A percentile compares a stretch with the other conserved stretches of the same genome.
Evolutionary conservation across 345 rosid species (phyloP).

Genomic region (Hibiscus mutabilis): DNA sequence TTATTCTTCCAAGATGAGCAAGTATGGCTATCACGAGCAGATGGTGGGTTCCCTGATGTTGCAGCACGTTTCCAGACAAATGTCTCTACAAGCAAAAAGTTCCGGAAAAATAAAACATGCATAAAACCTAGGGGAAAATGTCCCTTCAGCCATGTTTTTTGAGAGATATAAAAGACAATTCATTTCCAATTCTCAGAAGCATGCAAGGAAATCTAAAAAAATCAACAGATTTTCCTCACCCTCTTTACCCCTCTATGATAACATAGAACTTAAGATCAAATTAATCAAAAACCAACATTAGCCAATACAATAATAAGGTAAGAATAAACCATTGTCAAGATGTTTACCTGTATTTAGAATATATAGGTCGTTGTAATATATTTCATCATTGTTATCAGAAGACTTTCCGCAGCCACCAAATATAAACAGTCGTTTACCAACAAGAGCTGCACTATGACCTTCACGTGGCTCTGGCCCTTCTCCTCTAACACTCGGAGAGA

Average conservation of each 20-base stretch:
- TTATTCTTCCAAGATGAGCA: constrained; percentile 95
- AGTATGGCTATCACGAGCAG: constrained; percentile 93
- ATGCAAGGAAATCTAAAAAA: neutral
- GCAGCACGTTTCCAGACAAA: constrained; percentile 81
- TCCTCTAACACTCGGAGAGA: constrained; percentile 78
- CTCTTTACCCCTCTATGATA: neutral
- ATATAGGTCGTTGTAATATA: constrained; percentile 85
- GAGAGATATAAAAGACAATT: neutral
- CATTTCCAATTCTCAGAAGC: neutral
- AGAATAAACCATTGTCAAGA: neutral
- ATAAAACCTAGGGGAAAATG: neutral
- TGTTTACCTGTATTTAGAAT: constrained; percentile 74
- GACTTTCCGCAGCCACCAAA: constrained; percentile 97
- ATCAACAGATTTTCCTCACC: neutral
- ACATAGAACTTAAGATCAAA: neutral
- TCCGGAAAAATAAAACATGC: neutral
- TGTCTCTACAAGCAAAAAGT: constrained; percentile 52
- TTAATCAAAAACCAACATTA: neutral
- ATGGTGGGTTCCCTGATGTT: constrained; percentile 78
- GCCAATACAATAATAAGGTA: neutral
- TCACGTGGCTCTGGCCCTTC: constrained; percentile 95
- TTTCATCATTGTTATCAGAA: constrained; percentile 47
- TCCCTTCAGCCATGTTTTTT: neutral
- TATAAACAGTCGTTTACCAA: constrained; percentile 84
- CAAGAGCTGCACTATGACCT: constrained; percentile 90